These are phyloP conservation scores for Wickerhamiella siamensis DNA, from an alignment of 805 yeast genomes.

Conservation along the genomic window DNA sequence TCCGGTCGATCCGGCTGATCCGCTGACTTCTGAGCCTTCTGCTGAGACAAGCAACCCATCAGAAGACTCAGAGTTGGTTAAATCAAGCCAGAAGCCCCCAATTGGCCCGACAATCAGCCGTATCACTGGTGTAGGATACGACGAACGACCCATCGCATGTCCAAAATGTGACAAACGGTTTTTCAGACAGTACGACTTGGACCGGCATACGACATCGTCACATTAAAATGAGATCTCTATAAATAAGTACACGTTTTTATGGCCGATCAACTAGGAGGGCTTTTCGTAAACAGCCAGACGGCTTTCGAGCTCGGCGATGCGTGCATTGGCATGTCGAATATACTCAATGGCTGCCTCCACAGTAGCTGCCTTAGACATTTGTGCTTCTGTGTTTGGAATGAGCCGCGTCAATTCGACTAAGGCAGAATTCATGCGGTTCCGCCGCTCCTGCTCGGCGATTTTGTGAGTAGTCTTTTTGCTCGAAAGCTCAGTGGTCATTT, in stretches of 20 bases:
- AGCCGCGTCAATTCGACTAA: constrained; percentile 56
- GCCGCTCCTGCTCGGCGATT: constrained; percentile 89
- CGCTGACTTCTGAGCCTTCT: no score
- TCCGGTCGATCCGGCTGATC: neutral
- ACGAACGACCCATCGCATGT: constrained; percentile 22
- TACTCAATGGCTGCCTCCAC: constrained; percentile 76
- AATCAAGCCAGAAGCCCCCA: no score
- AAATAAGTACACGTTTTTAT: neutral
- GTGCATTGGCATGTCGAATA: constrained; percentile 34
- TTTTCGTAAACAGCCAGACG: neutral
- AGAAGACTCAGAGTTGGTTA: no score
- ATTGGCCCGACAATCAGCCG: constrained; percentile 19
- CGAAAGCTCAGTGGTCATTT: constrained; percentile 26
- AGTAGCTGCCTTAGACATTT: constrained; percentile 71
- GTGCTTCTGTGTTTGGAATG: constrained; percentile 40
- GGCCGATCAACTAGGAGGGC: no score
- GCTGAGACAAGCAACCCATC: no score
- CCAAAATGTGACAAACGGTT: constrained; percentile 25
- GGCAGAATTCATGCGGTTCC: constrained; percentile 84
- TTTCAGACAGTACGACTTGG: constrained; percentile 26
- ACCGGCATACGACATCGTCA: constrained; percentile 22
- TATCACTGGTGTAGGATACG: constrained; percentile 27
- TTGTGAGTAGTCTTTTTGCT: constrained; percentile 64
- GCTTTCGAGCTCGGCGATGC: constrained; percentile 22
- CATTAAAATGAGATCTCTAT: neutral